These are phyloP conservation scores for Solanum aculeatissimum DNA, from an alignment of 305 asterid genomes.

Conservation along the genomic window DNA sequence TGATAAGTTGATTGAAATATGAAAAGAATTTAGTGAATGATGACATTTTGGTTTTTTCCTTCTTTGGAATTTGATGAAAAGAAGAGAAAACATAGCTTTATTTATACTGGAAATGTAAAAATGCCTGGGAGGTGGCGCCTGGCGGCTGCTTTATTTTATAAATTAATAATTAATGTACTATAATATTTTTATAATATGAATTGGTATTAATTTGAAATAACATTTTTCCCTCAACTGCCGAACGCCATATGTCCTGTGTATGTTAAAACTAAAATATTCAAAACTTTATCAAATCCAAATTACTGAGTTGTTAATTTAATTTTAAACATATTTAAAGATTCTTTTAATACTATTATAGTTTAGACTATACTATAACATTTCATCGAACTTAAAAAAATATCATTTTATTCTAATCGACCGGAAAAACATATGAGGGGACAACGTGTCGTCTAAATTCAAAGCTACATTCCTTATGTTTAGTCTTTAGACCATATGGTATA, in stretches of 20 bases:
- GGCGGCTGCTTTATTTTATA: neutral
- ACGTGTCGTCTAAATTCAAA: neutral
- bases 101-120: neutral
- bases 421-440: neutral
- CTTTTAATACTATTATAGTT: neutral
- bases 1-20: slow-evolving; percentile 6
- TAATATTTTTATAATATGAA: neutral
- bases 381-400: too few relatives aligned
- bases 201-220: neutral
- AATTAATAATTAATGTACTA: neutral
- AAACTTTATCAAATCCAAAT: neutral
- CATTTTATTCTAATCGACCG: too few relatives aligned
- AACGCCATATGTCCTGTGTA: neutral
- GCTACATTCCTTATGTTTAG: neutral
- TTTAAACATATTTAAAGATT: neutral
- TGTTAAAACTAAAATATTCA: neutral
- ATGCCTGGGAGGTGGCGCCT: neutral
- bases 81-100: neutral
- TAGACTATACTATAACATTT: too few relatives aligned
- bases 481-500: neutral
- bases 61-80: neutral
- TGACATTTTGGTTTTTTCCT: slow-evolving; percentile 7
- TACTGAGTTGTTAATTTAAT: neutral
- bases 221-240: neutral
- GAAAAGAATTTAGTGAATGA: slow-evolving; percentile 21